A percentile compares a stretch with the other conserved stretches of the same genome.
phyloP scores from a whole-genome alignment of 2,329 filamentous ascomycete genomes.

The Aspergillus eucalypticola region DNA sequence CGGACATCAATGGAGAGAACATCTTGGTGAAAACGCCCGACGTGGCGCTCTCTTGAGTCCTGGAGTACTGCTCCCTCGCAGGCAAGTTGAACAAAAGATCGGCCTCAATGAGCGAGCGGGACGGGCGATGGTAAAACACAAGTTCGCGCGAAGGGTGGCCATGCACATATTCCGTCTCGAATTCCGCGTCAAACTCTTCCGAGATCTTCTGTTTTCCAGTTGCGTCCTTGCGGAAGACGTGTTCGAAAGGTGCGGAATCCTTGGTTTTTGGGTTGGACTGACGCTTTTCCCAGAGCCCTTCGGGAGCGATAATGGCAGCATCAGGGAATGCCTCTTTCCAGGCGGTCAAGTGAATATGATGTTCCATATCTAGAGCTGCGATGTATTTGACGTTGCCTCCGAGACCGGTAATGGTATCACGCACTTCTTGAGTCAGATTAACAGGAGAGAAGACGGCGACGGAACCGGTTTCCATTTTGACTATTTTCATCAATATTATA shows the following conservation, averaged over 20 bases:
- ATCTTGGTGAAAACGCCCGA: constrained; percentile 63
- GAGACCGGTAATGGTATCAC: constrained; percentile 60
- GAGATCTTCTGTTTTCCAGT: constrained; percentile 58
- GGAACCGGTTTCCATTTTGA: constrained; percentile 73
- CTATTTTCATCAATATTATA: constrained; percentile 44
- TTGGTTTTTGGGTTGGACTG: constrained; percentile 58
- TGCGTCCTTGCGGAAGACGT: constrained; percentile 64
- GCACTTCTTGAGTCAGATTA: constrained; percentile 74
- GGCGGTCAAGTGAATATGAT: constrained; percentile 87
- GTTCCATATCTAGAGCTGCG: constrained; percentile 83
- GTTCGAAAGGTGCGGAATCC: constrained; percentile 60
- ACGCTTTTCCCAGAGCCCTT: constrained; percentile 82
- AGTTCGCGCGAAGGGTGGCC: constrained; percentile 82
- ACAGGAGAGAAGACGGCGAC: constrained; percentile 92
- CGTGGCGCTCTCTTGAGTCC: constrained; percentile 53
- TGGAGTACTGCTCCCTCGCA: constrained; percentile 77
- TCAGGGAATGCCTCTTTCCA: constrained; percentile 79
- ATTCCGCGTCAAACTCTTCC: constrained; percentile 81
- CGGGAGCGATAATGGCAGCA: constrained; percentile 78
- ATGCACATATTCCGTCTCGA: constrained; percentile 81
- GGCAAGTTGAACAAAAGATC: constrained; percentile 93
- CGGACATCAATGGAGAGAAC: constrained; percentile 58
- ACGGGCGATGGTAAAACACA: constrained; percentile 80
- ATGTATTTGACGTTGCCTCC: constrained; percentile 78
- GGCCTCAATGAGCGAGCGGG: constrained; percentile 77